phyloP scores from a whole-genome alignment of 495 filamentous ascomycete species.

The Talaromyces wortmannii region DNA sequence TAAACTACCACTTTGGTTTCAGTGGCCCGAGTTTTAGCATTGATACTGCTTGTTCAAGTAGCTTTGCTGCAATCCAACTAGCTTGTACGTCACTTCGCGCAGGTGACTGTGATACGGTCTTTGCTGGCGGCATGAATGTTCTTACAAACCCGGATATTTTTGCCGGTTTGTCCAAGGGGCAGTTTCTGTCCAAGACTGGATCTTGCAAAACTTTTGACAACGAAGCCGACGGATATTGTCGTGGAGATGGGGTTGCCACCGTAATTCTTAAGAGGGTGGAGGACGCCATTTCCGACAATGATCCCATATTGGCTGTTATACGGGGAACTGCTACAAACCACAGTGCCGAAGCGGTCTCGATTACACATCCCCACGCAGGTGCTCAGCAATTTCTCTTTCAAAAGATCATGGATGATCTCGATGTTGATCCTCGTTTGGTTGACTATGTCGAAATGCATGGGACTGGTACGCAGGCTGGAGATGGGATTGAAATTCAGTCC shows the following conservation, averaged over 20 bases:
- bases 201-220: constrained; percentile 68
- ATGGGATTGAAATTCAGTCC: constrained; percentile 70
- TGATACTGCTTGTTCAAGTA: constrained; percentile 71
- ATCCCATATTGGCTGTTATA: constrained; percentile 66
- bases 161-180: constrained; percentile 57
- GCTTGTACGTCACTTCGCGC: constrained; percentile 63
- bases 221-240: constrained; percentile 70
- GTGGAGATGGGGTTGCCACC: constrained; percentile 64
- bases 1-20: constrained; percentile 61
- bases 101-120: constrained; percentile 63
- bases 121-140: constrained; percentile 63
- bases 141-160: constrained; percentile 68
- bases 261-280: constrained; percentile 68
- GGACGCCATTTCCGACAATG: constrained; percentile 65
- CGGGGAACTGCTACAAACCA: constrained; percentile 64
- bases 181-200: constrained; percentile 63
- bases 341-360: constrained; percentile 66
- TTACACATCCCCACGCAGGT: constrained; percentile 67
- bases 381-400: constrained; percentile 63
- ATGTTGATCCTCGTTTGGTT: constrained; percentile 63
- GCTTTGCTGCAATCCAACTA: constrained; percentile 40
- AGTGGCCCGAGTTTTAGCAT: constrained; percentile 63
- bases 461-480: constrained; percentile 76
- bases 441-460: constrained; percentile 85
- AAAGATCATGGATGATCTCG: constrained; percentile 60